phyloP scores from a whole-genome alignment of 208 protist species.

The Dictyostelium gargantuum region DNA sequence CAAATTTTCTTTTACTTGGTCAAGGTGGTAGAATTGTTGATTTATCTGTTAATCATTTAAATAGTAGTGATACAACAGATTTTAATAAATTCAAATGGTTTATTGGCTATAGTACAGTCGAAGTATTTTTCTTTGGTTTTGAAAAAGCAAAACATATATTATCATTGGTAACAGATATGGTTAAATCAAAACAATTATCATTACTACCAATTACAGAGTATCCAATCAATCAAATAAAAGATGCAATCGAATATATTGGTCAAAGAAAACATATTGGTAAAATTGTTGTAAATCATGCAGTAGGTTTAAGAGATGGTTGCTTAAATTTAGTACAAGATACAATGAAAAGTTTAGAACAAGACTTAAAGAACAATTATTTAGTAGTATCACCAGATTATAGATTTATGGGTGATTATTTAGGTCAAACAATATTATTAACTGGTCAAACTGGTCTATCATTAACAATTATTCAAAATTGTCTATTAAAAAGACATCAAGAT shows the following conservation, averaged over 20 bases:
- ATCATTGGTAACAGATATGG: background rate
- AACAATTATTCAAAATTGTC: background rate
- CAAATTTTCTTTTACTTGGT: conserved; percentile 59
- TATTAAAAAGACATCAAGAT: background rate
- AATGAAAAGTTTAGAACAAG: background rate
- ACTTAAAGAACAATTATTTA: background rate
- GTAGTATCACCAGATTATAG: background rate
- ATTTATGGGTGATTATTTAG: background rate
- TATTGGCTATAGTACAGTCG: background rate
- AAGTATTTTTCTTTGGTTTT: background rate
- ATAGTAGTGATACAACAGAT: conserved; percentile 69
- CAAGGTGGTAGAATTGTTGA: conserved; percentile 69
- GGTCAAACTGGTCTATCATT: conserved; percentile 7
- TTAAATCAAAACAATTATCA: background rate
- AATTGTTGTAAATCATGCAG: background rate
- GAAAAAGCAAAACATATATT: background rate
- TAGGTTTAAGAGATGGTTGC: background rate
- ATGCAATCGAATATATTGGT: conserved; percentile 12
- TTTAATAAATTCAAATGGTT: conserved; percentile 68
- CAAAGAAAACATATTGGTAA: conserved; percentile 27
- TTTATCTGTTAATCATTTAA: conserved; percentile 78
- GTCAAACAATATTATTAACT: background rate
- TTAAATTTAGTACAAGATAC: background rate
- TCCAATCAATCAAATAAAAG: background rate
- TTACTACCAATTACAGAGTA: background rate